A percentile compares a stretch with the other conserved stretches of the same genome.
Conservation (phyloP, 2,329 filamentous ascomycete species). For the Alternaria novae-zelandiae region DNA sequence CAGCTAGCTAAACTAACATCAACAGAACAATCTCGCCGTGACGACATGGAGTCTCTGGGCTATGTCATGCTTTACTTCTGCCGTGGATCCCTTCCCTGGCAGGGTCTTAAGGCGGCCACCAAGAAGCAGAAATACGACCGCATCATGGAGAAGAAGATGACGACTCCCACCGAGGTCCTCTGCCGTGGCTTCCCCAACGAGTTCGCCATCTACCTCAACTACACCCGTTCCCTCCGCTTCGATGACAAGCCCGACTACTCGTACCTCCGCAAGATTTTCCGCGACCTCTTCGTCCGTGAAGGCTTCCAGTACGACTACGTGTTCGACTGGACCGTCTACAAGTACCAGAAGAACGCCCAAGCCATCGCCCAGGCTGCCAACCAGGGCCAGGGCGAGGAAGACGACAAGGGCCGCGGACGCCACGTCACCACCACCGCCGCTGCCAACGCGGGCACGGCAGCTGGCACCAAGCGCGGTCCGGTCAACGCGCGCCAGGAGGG, state of each 20-base stretch:
- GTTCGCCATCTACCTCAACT: slow-evolving; percentile 99
- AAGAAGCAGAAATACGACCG: slow-evolving; percentile 99
- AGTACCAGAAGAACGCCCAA: slow-evolving; percentile 99
- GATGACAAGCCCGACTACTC: slow-evolving; percentile 99
- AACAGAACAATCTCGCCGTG: slow-evolving; percentile 93
- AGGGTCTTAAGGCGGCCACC: slow-evolving; percentile 96
- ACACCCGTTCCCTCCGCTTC: slow-evolving; percentile 97
- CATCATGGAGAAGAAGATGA: slow-evolving; percentile 99
- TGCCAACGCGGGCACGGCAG: slow-evolving; percentile 67
- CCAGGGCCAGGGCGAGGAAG: slow-evolving; percentile 69
- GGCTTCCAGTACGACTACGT: slow-evolving; percentile 99
- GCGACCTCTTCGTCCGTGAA: slow-evolving; percentile 96
- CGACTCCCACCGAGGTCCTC: slow-evolving; percentile 95
- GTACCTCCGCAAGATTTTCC: slow-evolving; percentile 99
- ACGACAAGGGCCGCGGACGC: slow-evolving; percentile 73
- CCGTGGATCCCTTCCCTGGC: slow-evolving; percentile 97
- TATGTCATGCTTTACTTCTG: slow-evolving; percentile 99
- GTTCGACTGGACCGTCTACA: slow-evolving; percentile 99
- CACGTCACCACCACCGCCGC: slow-evolving; percentile 66
- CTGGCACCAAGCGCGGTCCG: slow-evolving; percentile 72
- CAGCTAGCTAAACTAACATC: slow-evolving; percentile 17
- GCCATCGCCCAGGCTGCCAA: slow-evolving; percentile 84
- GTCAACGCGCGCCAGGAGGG: slow-evolving; percentile 83
- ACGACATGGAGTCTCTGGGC: slow-evolving; percentile 98
- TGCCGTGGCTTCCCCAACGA: slow-evolving; percentile 99